Percentiles rank a stretch among this genome's conserved stretches.
These are phyloP conservation scores for Lactifluus rugatus DNA, from an alignment of 768 basidiomycete genomes.

Conservation along the genomic window DNA sequence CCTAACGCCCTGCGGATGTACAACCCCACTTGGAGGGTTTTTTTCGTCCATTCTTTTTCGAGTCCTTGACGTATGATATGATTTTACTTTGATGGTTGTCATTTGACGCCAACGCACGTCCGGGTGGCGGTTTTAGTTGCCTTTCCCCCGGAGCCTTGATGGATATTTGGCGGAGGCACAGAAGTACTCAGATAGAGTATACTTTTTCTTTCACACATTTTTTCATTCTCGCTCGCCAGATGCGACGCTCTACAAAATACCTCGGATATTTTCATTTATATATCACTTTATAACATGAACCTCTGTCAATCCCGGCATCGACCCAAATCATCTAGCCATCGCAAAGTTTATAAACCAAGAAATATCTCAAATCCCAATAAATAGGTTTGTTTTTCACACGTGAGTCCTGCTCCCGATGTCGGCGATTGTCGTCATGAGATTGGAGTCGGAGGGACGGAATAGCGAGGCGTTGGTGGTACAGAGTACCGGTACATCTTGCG, in stretches of 20 bases:
- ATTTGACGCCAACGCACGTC: not conserved
- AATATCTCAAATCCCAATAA: not conserved
- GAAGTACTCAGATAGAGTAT: too few species aligned
- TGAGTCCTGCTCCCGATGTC: not conserved
- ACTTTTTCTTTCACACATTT: not conserved
- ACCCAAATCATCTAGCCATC: not conserved
- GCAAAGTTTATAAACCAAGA: not conserved
- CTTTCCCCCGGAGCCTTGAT: not conserved
- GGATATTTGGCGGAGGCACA: not conserved
- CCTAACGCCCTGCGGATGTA: too few species aligned
- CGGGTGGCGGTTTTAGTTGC: not conserved
- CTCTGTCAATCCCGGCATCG: not conserved
- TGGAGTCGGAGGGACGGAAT: slow-evolving; percentile 16
- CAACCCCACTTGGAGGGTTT: not conserved
- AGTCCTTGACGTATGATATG: too few species aligned
- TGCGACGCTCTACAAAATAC: not conserved
- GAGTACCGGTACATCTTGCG: slow-evolving; percentile 16
- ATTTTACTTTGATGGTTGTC: not conserved
- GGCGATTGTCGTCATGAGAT: not conserved
- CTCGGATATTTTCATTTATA: not conserved
- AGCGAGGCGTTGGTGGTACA: slow-evolving; percentile 12
- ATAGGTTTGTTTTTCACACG: not conserved
- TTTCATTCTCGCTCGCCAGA: not conserved
- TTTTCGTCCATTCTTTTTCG: not conserved
- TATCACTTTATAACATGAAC: not conserved